Percentiles rank a stretch among this genome's conserved stretches.
phyloP scores from a whole-genome alignment of 140 eudicot species.

The Cichorium intybus region DNA sequence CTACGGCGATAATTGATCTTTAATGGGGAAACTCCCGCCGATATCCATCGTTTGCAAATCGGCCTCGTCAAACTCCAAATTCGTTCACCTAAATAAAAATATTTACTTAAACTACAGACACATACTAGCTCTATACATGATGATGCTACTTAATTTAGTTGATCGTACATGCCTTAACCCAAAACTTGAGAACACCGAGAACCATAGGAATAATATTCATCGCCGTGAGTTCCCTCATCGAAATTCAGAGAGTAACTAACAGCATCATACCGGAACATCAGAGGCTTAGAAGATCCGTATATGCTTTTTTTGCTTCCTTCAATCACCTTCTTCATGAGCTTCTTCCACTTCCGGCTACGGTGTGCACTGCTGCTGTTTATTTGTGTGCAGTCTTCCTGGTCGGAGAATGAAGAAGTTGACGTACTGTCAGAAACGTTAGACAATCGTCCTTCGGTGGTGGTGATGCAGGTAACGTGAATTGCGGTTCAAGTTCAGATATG shows the following conservation, averaged over 20 bases:
- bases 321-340: slow-evolving; percentile 40
- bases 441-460: slow-evolving; percentile 3
- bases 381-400: slow-evolving; percentile 43
- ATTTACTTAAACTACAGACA: neutral
- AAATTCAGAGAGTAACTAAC: slow-evolving; percentile 53
- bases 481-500: too few relatives aligned
- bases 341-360: slow-evolving; percentile 33
- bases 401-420: slow-evolving; percentile 53
- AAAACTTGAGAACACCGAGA: neutral
- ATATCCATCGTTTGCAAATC: neutral
- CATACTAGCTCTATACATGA: neutral
- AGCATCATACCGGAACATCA: slow-evolving; percentile 39
- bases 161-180: slow-evolving; percentile 7
- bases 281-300: slow-evolving; percentile 35
- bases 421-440: slow-evolving; percentile 35
- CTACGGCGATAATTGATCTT: too few relatives aligned
- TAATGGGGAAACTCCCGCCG: too few relatives aligned
- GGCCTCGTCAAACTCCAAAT: neutral
- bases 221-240: slow-evolving; percentile 40
- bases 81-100: neutral
- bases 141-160: too few relatives aligned
- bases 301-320: slow-evolving; percentile 43
- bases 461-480: too few relatives aligned
- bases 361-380: neutral
- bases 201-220: neutral